Base-by-base conservation (phyloP, 129 eudicot species). In the Sambucus nigra region DNA sequence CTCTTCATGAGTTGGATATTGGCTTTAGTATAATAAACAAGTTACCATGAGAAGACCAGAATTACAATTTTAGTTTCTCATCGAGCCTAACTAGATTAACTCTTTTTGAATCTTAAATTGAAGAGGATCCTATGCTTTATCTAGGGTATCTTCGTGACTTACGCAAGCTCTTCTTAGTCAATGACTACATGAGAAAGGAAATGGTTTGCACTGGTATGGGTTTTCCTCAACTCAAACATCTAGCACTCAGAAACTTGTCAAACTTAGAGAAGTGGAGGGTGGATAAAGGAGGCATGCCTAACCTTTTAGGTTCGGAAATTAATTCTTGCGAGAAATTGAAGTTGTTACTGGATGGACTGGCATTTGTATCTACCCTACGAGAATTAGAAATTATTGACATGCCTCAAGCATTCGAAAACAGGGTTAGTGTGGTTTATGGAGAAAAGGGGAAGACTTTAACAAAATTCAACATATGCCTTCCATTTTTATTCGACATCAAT, bases 251-350 rank as follows among this genome's bases (percentile, higher is more conserved):
- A 14, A 40, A 41, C 20, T 19, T 67, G 16, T 39, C 15, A 13
- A 55, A 40, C 55, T 63, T 67, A 9, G 61, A 51, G 59, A 21
- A 47, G 6, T 74, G 70, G 80, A 55, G 1, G 35, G 52, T 74
- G 10, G 67, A 57, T 27, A 32, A 63, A 57, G 80, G 70, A 40
- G 71, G 74, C 12, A 56, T 74, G 74, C 63, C 47, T 11, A 58
- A 47, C 25, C 68, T 74, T 35, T 5, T 4, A 1, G 10, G 0
- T 16, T 19, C 68, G 13, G 32, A 12, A 5, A 57, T 74, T 27
- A 31, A 33, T 7, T 16, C 9, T 7, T 63, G 74, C 19, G n/a
- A 5, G 7, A 57, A 68, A 7, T 41, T 74, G 53, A 16, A 35
- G 66, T 51, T 24, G 74, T n/a, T 68, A 62, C 71, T 74, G 2